Base-by-base conservation (phyloP, 805 yeast species). In the Danielia reshetovae region DNA sequence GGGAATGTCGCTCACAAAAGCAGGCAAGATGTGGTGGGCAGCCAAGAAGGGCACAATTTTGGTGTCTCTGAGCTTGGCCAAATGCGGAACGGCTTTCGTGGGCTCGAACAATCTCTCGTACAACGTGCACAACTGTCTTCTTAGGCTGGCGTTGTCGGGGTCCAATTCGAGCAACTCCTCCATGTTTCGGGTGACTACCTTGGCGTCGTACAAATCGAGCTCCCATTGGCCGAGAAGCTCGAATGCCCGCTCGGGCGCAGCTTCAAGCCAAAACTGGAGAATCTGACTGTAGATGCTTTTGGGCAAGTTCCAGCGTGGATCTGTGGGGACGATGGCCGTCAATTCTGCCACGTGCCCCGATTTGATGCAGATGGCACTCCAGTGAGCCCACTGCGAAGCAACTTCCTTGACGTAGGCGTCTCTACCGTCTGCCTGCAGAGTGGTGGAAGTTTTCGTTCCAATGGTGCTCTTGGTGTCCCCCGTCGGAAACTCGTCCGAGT, bases 61-160 rank as follows among this genome's bases (percentile, higher is more conserved):
- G 0, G 65, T 52, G 52, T 84, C 88, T 42, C 71, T 65, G 18
- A 82, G 57, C 12, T 54, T 55, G 10, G 85, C 66, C 45, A 85
- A 62, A 51, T 82, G 88, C 0, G 68, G 68, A 6, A 83, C 77
- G 2, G 96, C 89, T 22, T 68, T 66, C 2, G 63, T 60, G 2
- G 82, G 82, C 27, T 80, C 81, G 21, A 74, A 72, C 0, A 77
- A 59, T 32, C 70, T 67, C 8, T 81, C 59, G 46, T 81, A 81
- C 7, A 87, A 48, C 8, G 71, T 60, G 18, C 79, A 68, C 17
- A 79, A 55, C 26, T 67, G 56, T 22, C 64, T 52, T 34, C 83
- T 59, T 10, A 78, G 50, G 1, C 28, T 22, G 2, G 21, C 16
- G 9, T 36, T 22, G 18, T 52, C 43, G 4, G 42, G 32, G 1